Evolutionary conservation across 2,329 filamentous ascomycete species (phyloP), one percentile per base, ranked within the genome.

Genomic region (Colletotrichum trifolii): DNA sequence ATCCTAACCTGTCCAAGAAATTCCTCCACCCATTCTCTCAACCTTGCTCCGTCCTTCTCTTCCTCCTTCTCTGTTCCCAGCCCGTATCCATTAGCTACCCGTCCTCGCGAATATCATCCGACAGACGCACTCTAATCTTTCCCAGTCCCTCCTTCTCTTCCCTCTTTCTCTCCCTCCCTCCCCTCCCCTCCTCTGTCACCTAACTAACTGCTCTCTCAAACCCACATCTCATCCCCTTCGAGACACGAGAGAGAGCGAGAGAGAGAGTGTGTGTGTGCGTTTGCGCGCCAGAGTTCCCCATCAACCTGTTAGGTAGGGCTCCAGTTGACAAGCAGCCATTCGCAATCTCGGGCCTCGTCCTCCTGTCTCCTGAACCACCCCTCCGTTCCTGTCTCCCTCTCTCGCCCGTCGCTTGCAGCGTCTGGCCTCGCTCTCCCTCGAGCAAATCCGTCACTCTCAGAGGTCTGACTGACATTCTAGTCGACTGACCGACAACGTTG

Each of bases 11-110:
- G 17, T 43, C 55, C 55, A 52, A 55, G 46, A 64, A 49, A 53
- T 38, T 25, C 25, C 25, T 25, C 25, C 50, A 56, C 54, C 47
- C 66, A 63, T 62, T 56, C 61, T 57, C 59, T 63, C 42, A 68
- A 60, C 54, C 73, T 75, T 70, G 73, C 60, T 53, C 34, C 48
- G 40, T 43, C 17, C 58, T 50, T 52, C 50, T 57, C 48, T 40
- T 54, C 42, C 47, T 53, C 52, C 17, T 47, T 48, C 56, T 63
- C 42, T 43, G 38, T 52, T 40, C 56, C 49, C 49, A 34, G 38
- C 56, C 58, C 40, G 58, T 63, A 65, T 57, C 52, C 58, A 66
- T 66, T 66, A 57, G 49, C 49, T 54, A 46, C 64, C 40, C 50
- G 25, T 62, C 53, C 52, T 56, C 56, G 58, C 57, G 63, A 66